Conservation (phyloP, 345 rosid species). For the Eutrema japonicum region DNA sequence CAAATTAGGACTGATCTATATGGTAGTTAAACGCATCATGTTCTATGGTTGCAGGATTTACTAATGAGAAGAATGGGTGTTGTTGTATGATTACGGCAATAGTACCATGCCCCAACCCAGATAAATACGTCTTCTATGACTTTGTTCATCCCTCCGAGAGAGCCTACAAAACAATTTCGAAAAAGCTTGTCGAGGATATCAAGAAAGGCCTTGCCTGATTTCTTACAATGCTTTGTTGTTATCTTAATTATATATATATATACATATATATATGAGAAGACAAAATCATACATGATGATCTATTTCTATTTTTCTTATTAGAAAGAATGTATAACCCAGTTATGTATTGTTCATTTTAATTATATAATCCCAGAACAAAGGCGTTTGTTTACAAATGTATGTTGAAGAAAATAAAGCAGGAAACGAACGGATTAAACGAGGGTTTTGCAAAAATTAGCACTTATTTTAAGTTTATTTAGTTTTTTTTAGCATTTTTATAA, state of each 20-base stretch:
- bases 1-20: neutral
- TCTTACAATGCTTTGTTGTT: conserved; percentile 7
- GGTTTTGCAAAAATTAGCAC: too few species aligned
- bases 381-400: conserved; percentile 27
- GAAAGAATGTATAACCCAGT: conserved; percentile 21
- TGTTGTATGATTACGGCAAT: conserved; percentile 39
- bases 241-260: neutral
- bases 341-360: conserved; percentile 21
- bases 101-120: conserved; percentile 46
- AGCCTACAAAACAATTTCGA: conserved; percentile 49
- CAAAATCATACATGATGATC: conserved; percentile 17
- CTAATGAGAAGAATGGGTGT: conserved; percentile 34
- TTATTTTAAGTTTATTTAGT: too few species aligned
- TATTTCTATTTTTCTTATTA: conserved; percentile 3
- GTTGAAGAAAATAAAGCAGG: neutral
- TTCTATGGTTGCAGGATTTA: conserved; percentile 37
- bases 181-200: conserved; percentile 43
- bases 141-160: conserved; percentile 73
- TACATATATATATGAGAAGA: neutral
- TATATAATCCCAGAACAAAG: conserved; percentile 4
- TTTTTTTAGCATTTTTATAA: too few species aligned
- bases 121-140: conserved; percentile 63
- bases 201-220: conserved; percentile 38
- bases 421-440: neutral
- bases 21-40: neutral